phyloP scores from a whole-genome alignment of 805 yeast genomes.

The Kluyveromyces starmeri region DNA sequence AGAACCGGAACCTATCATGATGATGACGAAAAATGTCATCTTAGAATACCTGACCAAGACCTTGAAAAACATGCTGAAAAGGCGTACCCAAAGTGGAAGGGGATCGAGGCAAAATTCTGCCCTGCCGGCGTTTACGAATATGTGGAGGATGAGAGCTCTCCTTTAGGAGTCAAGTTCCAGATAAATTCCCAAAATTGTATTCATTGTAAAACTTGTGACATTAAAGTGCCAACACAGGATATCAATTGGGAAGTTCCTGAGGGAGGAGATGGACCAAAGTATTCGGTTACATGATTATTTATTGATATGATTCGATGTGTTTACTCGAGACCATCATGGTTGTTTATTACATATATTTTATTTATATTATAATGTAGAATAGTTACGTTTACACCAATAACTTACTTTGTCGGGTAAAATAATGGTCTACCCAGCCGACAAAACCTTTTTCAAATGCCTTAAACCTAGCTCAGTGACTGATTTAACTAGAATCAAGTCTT shows the following conservation, averaged over 20 bases:
- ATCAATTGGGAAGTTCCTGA: slow-evolving; percentile 97
- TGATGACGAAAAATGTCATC: slow-evolving; percentile 87
- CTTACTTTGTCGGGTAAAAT: too few species aligned
- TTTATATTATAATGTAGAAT: background rate
- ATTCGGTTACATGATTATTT: slow-evolving; percentile 55
- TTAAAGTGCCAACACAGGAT: slow-evolving; percentile 91
- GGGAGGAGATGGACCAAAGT: slow-evolving; percentile 98
- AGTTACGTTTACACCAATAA: too few species aligned
- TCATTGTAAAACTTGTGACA: slow-evolving; percentile 97
- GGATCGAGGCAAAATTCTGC: slow-evolving; percentile 86
- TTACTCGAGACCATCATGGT: background rate
- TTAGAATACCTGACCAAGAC: slow-evolving; percentile 60
- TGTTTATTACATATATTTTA: slow-evolving; percentile 6
- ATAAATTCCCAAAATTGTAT: slow-evolving; percentile 96
- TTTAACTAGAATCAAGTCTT: too few species aligned
- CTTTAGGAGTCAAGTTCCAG: slow-evolving; percentile 71
- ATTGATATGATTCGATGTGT: background rate
- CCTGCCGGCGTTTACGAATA: slow-evolving; percentile 99
- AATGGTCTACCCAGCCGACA: too few species aligned
- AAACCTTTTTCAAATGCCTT: too few species aligned
- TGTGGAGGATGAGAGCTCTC: slow-evolving; percentile 47
- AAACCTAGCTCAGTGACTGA: too few species aligned
- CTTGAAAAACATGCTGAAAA: slow-evolving; percentile 54
- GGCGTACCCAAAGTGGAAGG: slow-evolving; percentile 70
- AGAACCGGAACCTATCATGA: slow-evolving; percentile 95